phyloP scores from a whole-genome alignment of 202 grass and related monocot species.

The Schoenoplectus triqueter region DNA sequence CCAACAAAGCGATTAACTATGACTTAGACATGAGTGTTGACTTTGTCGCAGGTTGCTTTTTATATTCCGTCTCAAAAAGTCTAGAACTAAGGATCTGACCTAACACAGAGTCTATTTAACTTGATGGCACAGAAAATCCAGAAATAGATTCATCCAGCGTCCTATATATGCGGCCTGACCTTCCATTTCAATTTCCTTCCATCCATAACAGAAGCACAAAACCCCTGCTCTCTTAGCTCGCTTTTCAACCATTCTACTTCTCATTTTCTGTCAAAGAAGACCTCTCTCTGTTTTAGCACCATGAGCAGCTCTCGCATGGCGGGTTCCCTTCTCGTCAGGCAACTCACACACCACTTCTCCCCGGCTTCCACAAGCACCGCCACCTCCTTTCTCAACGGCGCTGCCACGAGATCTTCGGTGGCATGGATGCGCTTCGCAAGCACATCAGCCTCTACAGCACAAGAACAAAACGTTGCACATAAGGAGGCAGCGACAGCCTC shows the following conservation, averaged over 20 bases:
- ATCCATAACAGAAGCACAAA: slow-evolving; percentile 11
- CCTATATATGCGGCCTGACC: slow-evolving; percentile 15
- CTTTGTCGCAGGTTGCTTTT: neutral
- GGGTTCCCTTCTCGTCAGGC: slow-evolving; percentile 53
- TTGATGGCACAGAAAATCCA: neutral
- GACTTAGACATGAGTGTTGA: neutral
- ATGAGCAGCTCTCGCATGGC: slow-evolving; percentile 57
- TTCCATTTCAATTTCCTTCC: slow-evolving; percentile 10
- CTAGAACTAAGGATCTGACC: neutral
- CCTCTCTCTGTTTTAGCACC: neutral
- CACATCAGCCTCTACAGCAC: slow-evolving; percentile 43
- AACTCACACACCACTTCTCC: slow-evolving; percentile 46
- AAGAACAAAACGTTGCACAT: slow-evolving; percentile 43
- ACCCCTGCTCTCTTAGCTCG: neutral
- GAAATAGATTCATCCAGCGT: neutral
- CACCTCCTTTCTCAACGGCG: slow-evolving; percentile 13
- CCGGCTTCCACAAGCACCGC: neutral
- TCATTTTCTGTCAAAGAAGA: neutral
- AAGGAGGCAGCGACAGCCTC: slow-evolving; percentile 36
- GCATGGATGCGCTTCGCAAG: slow-evolving; percentile 54
- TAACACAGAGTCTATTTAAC: neutral
- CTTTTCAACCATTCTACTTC: neutral
- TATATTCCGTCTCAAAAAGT: neutral
- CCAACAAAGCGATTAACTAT: slow-evolving; percentile 1
- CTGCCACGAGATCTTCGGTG: slow-evolving; percentile 25